Evolutionary conservation across 192 early-diverging fungal genomes (phyloP), one percentile per base, ranked within the genome.

Genomic region (Obelidium mucronatum): DNA sequence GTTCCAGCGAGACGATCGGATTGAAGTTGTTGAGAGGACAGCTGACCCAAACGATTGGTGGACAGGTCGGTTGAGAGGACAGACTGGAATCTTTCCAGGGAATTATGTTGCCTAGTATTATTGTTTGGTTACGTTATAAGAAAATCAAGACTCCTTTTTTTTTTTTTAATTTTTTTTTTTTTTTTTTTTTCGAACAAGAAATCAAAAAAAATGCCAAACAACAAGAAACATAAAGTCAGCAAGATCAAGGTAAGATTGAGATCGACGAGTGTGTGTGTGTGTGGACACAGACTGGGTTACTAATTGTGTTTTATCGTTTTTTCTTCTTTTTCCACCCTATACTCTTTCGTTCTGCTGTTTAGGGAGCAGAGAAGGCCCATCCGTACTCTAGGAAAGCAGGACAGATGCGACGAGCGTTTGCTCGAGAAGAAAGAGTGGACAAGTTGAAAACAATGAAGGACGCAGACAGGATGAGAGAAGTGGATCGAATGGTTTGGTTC

Each of bases 1-100:
- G 31, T 98, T 98, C 80, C 89, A 84, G 74, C 91, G 92, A 74
- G 94, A 94, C 63, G 96, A 98, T 79, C 78, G 91, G 37, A 96
- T 98, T 77, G 91, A 88, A 8, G 88, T 98, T 22, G 52, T 91
- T 36, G 89, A 92, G 76, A 86, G 88, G 71, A 93, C 93, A 1
- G 86, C 87, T 2, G 86, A 89, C 53, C 85, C 82, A 37, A 92
- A 97, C 77, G 94, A 96, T 79, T 98, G 97, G 97, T 88, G 87
- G 87, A 84, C 65, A 6, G 87, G 87, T 35, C 79, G 56, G 53
- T 83, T 88, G 66, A 83, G 88, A 34, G 93, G 91, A 39, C 73
- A 68, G 51, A 82, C 80, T 48, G 95, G 94, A 13, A 81, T 79
- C 24, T 94, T 96, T 83, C 94, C 94, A 8, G 92, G 90, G 40